These are phyloP conservation scores for Effrenium voratum DNA, from an alignment of 73 alveolate species.

Conservation along the genomic window DNA sequence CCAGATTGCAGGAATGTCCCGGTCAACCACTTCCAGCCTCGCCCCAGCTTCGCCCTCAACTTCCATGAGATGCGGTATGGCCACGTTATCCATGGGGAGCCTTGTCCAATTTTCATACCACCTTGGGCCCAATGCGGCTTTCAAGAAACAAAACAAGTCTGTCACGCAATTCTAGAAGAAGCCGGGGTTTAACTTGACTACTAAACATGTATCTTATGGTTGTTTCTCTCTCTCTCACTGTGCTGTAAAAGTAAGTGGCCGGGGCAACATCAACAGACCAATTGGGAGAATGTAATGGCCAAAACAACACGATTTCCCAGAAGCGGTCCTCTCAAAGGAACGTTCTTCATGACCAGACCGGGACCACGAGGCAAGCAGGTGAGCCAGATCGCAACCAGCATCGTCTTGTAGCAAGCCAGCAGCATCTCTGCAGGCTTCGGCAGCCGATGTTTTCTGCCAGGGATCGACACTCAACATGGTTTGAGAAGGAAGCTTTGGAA, in stretches of 20 bases:
- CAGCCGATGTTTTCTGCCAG: conserved; percentile 1
- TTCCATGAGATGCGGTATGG: not conserved
- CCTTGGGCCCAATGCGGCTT: not conserved
- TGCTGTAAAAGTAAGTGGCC: not conserved
- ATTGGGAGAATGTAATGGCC: too few relatives aligned
- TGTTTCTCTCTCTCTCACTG: not conserved
- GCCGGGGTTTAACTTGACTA: not conserved
- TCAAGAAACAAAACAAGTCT: too few relatives aligned
- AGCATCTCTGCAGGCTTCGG: not conserved
- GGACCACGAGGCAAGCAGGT: not conserved
- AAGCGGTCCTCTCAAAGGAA: not conserved
- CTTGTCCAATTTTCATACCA: not conserved
- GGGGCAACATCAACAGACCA: not conserved
- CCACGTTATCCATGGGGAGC: not conserved
- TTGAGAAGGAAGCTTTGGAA: too few relatives aligned
- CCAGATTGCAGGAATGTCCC: not conserved
- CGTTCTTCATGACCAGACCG: conserved; percentile 33
- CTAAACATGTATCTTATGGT: too few relatives aligned
- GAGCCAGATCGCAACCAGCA: not conserved
- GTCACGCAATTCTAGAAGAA: not conserved
- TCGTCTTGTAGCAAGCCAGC: not conserved
- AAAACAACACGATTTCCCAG: not conserved
- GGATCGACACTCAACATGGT: too few relatives aligned
- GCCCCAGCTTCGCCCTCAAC: not conserved
- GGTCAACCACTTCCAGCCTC: not conserved